A percentile compares a stretch with the other conserved stretches of the same genome.
Conservation (phyloP, 208 protist genomes). For the Leishmania turanica region DNA sequence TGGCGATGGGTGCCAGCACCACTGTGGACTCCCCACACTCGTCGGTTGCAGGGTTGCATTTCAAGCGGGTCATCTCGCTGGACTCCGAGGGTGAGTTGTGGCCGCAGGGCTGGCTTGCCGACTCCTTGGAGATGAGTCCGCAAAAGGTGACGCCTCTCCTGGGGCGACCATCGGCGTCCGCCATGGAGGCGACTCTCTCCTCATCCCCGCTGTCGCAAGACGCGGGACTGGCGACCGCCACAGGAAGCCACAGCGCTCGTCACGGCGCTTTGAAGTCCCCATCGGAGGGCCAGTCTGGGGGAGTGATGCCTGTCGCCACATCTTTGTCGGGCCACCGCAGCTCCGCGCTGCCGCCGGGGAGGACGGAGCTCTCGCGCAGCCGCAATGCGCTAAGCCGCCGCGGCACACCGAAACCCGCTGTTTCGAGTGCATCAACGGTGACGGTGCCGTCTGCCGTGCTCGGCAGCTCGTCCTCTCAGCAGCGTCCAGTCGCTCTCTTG, state of each 20-base stretch:
- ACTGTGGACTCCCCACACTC: constrained; percentile 29
- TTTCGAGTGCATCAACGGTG: neutral
- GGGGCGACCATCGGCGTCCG: constrained; percentile 4
- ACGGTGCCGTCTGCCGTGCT: neutral
- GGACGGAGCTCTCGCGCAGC: constrained; percentile 2
- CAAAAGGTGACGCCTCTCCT: constrained; percentile 7
- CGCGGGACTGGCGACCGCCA: neutral
- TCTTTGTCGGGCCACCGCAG: constrained; percentile 7
- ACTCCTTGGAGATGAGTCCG: constrained; percentile 34
- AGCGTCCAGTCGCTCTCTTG: neutral
- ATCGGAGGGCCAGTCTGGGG: neutral
- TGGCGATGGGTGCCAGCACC: constrained; percentile 12
- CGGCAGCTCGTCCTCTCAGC: neutral
- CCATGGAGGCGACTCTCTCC: neutral
- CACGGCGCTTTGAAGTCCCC: neutral
- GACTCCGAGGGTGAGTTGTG: constrained; percentile 30
- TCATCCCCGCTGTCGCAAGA: constrained; percentile 1
- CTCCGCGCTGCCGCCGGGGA: neutral
- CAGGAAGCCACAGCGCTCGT: neutral
- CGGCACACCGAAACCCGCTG: neutral
- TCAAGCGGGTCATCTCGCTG: constrained; percentile 34
- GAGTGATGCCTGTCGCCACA: neutral
- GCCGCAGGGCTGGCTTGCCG: constrained; percentile 26
- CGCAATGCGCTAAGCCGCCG: constrained; percentile 7
- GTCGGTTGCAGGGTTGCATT: constrained; percentile 25